Conservation (phyloP, 2,329 filamentous ascomycete genomes). For the Curvularia hawaiiensis region DNA sequence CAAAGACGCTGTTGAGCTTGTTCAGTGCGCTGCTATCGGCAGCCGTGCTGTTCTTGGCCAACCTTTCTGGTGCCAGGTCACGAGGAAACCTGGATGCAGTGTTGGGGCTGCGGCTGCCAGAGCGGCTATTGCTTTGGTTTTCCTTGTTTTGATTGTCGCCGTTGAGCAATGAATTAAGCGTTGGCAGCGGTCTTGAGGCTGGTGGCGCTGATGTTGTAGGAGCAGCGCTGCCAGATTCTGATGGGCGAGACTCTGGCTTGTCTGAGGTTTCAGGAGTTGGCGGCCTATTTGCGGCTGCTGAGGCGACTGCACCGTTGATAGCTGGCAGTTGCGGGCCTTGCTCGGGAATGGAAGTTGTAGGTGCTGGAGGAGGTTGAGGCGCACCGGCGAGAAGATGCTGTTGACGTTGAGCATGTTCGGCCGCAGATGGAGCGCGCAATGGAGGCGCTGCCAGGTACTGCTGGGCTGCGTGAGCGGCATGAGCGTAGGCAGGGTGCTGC, state of each 20-base stretch:
- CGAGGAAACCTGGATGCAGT: slow-evolving; percentile 36
- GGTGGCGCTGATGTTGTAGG: slow-evolving; percentile 15
- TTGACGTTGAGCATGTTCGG: slow-evolving; percentile 48
- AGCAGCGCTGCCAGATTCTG: slow-evolving; percentile 33
- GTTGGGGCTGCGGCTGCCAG: slow-evolving; percentile 51
- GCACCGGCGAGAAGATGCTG: slow-evolving; percentile 32
- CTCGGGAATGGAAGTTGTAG: slow-evolving; percentile 33
- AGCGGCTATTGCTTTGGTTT: slow-evolving; percentile 44
- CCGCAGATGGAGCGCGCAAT: slow-evolving; percentile 49
- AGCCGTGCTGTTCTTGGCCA: slow-evolving; percentile 41
- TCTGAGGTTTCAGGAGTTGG: slow-evolving; percentile 39
- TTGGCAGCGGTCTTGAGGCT: slow-evolving; percentile 54
- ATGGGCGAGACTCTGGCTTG: slow-evolving; percentile 53
- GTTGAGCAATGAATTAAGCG: slow-evolving; percentile 42
- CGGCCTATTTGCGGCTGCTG: slow-evolving; percentile 33
- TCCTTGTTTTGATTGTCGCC: slow-evolving; percentile 35
- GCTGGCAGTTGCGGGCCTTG: slow-evolving; percentile 46
- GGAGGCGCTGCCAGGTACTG: slow-evolving; percentile 46
- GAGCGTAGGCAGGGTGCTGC: slow-evolving; percentile 35
- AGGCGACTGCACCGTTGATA: slow-evolving; percentile 35
- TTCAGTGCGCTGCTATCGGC: slow-evolving; percentile 40
- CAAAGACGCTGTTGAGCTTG: slow-evolving; percentile 44
- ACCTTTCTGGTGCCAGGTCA: slow-evolving; percentile 39
- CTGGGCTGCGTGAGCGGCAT: slow-evolving; percentile 39
- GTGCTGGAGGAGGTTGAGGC: slow-evolving; percentile 26